These are phyloP conservation scores for Hypoxylon sp. DNA, from an alignment of 2,329 filamentous ascomycete genomes.

Conservation along the genomic window DNA sequence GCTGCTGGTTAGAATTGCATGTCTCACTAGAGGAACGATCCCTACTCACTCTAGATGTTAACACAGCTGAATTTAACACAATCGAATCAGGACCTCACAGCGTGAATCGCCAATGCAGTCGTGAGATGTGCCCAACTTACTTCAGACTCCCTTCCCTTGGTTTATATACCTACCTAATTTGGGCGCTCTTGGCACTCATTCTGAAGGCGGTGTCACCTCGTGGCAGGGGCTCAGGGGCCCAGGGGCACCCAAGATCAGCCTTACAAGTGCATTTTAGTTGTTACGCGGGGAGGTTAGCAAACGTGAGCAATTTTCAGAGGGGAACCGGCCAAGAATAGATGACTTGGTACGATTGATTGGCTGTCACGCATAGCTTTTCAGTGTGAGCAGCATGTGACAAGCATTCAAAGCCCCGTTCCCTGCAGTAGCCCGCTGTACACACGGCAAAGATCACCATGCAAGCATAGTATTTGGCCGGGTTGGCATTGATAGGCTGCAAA, in stretches of 20 bases:
- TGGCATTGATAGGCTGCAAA: conserved; percentile 30
- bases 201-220: conserved; percentile 21
- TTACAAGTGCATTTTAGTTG: conserved; percentile 13
- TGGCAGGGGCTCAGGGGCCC: conserved; percentile 7
- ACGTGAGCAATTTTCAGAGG: conserved; percentile 18
- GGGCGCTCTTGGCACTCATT: conserved; percentile 7
- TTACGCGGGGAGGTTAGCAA: conserved; percentile 17
- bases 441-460: conserved; percentile 29
- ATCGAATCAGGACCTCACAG: background rate
- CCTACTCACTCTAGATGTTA: conserved; percentile 23
- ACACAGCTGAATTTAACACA: conserved; percentile 2
- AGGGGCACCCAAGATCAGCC: conserved; percentile 25
- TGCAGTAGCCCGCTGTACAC: conserved; percentile 27
- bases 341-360: background rate
- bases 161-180: conserved; percentile 33
- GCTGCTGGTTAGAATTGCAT: conserved; percentile 28
- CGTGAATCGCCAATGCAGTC: background rate
- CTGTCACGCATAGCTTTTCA: background rate
- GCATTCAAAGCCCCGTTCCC: conserved; percentile 24
- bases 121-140: conserved; percentile 13
- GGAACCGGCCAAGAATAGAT: conserved; percentile 19
- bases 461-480: conserved; percentile 8
- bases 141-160: conserved; percentile 29
- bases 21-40: background rate
- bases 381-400: conserved; percentile 11